A percentile compares a stretch with the other conserved stretches of the same genome.
Conservation (phyloP, 331 rosid genomes). For the Malus hybrid region DNA sequence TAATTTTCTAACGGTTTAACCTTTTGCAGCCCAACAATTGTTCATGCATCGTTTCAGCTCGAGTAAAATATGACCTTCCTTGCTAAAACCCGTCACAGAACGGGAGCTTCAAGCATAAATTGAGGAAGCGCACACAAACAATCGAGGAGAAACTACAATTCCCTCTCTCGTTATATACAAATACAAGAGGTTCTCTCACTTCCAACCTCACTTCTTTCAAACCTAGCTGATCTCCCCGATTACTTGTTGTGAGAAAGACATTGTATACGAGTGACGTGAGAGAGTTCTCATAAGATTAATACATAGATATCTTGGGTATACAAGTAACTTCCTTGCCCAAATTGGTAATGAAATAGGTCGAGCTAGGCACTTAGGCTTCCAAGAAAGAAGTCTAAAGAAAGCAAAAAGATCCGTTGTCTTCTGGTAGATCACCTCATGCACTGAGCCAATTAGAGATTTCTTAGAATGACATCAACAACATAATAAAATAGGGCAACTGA, state of each 20-base stretch:
- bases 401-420: background rate
- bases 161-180: background rate
- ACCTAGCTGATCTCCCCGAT: background rate
- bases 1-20: background rate
- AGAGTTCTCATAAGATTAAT: background rate
- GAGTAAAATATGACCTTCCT: background rate
- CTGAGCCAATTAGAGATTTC: background rate
- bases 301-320: background rate
- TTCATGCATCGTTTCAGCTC: background rate
- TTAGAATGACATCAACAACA: background rate
- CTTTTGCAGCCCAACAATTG: background rate
- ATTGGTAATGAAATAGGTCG: background rate
- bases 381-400: background rate
- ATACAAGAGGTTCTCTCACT: background rate
- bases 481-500: background rate
- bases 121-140: background rate
- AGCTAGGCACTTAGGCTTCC: background rate
- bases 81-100: background rate
- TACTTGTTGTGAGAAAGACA: background rate
- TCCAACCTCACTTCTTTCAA: background rate
- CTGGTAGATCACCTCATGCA: background rate
- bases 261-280: background rate
- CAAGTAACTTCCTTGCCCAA: background rate
- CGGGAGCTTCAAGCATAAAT: background rate
- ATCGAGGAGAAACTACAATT: background rate